Evolutionary conservation across 1,284 basidiomycete species (phyloP).

Genomic region (Dichomitus squalens): DNA sequence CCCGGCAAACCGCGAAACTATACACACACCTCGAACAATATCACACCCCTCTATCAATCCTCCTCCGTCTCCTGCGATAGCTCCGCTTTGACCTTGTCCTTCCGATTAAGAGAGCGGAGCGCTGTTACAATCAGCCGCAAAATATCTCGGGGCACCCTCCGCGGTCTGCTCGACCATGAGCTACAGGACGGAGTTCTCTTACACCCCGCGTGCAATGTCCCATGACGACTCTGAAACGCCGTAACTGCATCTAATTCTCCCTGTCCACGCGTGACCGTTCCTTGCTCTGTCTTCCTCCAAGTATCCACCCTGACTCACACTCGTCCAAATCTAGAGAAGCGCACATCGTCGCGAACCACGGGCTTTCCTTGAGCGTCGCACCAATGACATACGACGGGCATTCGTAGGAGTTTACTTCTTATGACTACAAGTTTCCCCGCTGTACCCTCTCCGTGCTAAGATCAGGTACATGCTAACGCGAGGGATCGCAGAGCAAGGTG

Average conservation of each 20-base stretch:
- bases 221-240: slow-evolving; percentile 11
- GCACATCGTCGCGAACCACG: slow-evolving; percentile 3
- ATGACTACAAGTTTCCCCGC: too few relatives aligned
- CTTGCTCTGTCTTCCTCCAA: not conserved
- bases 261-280: slow-evolving; percentile 1
- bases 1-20: too few relatives aligned
- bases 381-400: too few relatives aligned
- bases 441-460: too few relatives aligned
- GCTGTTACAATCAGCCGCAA: not conserved
- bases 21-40: too few relatives aligned
- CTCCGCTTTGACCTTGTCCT: not conserved
- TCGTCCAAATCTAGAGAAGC: not conserved
- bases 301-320: slow-evolving; percentile 3
- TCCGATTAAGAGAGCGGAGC: not conserved
- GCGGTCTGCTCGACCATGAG: not conserved
- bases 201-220: not conserved
- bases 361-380: not conserved
- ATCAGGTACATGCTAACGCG: not conserved
- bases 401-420: too few relatives aligned
- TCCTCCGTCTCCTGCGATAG: not conserved
- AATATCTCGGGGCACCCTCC: not conserved
- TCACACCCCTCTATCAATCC: not conserved
- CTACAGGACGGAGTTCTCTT: not conserved
- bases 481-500: not conserved
- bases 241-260: slow-evolving; percentile 19